Base-by-base conservation (phyloP, 768 basidiomycete species). In the Auriscalpium orientale region DNA sequence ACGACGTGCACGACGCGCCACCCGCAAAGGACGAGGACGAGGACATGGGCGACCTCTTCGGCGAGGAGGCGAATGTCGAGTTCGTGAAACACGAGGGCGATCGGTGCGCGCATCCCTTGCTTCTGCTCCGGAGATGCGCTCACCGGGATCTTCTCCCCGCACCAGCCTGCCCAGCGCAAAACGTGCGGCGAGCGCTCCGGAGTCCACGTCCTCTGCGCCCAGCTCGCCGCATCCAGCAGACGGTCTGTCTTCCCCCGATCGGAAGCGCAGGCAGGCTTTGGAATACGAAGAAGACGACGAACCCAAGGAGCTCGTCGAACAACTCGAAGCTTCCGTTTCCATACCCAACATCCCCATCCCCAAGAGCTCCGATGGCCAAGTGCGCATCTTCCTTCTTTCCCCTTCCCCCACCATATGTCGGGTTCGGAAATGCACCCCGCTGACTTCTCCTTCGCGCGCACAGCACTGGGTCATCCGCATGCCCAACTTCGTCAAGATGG, bases 401-500 rank as follows among this genome's bases (percentile, higher is more conserved):
- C 33, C 18, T 11, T 46, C 52, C 20, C 21, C 49, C 33, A 10
- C 53, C 57, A 20, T 15, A 47, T 50, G 43, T 44, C 21, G 34
- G 43, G 28, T 37, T 67, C 43, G 59, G 11, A 4, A 52, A 20
- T n/a, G 16, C n/a, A 12, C 47, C 20, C 51, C 55, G 61, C 28
- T 49, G 28, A 33, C 28, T 16, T 35, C 59, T 48, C 46, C 8
- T 52, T 49, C 22, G n/a, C 58, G 28, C 15, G 43, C n/a, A n/a
- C 51, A 92, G 91, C 83, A 86, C 62, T 98, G 94, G 94, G 87
- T 93, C 52, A 82, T 95, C 54, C 84, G 91, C 44, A 83, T 97
- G 68, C 97, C 95, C n/a, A 91, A 90, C 66, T 97, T 91, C 66
- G 85, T 99, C 55, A 85, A 87, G 65, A 79, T 97, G 51, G 91